Percentiles rank a stretch among this genome's conserved stretches.
Evolutionary conservation across 441 rosid genomes (phyloP).

Genomic region (Croton laevigatus): DNA sequence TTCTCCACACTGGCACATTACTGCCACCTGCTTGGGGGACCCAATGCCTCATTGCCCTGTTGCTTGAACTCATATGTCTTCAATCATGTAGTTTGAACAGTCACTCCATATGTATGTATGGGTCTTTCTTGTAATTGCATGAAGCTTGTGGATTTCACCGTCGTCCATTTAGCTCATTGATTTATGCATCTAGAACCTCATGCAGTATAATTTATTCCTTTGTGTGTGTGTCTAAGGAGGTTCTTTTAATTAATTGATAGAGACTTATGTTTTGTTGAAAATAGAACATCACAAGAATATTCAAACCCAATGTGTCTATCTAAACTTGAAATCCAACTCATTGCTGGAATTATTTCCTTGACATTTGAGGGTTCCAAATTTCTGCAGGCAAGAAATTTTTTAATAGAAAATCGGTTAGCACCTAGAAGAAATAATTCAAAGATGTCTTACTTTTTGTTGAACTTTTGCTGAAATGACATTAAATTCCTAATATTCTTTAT

Average conservation of each 20-base stretch:
- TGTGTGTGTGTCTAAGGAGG: too few species aligned
- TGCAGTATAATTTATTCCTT: not conserved
- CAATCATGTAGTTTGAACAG: too few species aligned
- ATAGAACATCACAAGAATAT: not conserved
- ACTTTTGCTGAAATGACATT: too few species aligned
- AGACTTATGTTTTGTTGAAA: not conserved
- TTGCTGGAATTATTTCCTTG: not conserved
- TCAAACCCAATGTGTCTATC: not conserved
- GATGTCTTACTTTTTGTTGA: not conserved
- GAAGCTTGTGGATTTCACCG: not conserved
- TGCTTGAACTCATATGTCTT: too few species aligned
- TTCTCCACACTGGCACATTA: not conserved
- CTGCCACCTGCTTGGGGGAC: not conserved
- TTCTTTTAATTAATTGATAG: not conserved
- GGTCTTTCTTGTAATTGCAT: not conserved
- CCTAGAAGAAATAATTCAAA: not conserved
- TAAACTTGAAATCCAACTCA: not conserved
- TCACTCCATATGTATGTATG: not conserved
- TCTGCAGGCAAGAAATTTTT: not conserved
- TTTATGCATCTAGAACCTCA: not conserved
- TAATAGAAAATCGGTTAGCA: not conserved
- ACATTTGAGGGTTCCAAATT: not conserved
- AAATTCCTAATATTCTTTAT: not conserved
- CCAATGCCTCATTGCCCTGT: too few species aligned
- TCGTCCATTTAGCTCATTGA: not conserved